Evolutionary conservation across 352 stramenopile species (phyloP), one percentile per base, ranked within the genome.

Genomic region (Phytopythium kandeliae): DNA sequence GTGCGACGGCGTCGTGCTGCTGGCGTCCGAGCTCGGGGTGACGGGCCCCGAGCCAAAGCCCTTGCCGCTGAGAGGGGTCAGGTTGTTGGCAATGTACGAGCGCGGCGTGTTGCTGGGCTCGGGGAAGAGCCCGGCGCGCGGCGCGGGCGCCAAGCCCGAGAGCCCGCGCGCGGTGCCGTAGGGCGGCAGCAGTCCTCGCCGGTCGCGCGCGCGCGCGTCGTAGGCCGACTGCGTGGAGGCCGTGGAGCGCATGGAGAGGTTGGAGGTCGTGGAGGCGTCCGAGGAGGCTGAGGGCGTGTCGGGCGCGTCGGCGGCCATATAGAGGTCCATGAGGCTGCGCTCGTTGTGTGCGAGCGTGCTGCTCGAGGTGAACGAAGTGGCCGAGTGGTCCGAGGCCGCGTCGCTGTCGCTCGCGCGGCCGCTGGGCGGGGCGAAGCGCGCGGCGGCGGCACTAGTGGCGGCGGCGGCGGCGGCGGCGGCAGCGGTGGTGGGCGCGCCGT

Each of bases 261-360:
- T 90, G 21, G 79, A 90, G 41, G 84, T 72, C 21, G 68, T 78
- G 36, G 82, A 92, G 3, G 77, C 69, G 43, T 76, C 82, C 4
- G 82, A 92, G 63, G 88, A 92, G 17, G 71, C 82, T 5, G 77
- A 89, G 1, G 79, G 82, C 8, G 77, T 90, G 50, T 73, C 68
- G 8, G 82, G 72, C 22, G 69, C 69, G 43, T 67, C 73, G 25
- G 62, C 68, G 60, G 67, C 83, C 56, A 86, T 66, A 53, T 90
- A 92, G 25, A 90, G 63, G 49, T 92, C 82, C 67, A 86, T 85
- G 53, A 92, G 63, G 60, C 87, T 89, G 78, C 89, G 89, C 48
- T 92, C 82, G 50, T 90, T 92, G 58, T 89, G 79, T 30, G 77
- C 82, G 48, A 90, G 59, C 0, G 82, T 92, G 51, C 71, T 85